phyloP scores from a whole-genome alignment of 1,139 yeast genomes.

The Yamadazyma trypodendri region DNA sequence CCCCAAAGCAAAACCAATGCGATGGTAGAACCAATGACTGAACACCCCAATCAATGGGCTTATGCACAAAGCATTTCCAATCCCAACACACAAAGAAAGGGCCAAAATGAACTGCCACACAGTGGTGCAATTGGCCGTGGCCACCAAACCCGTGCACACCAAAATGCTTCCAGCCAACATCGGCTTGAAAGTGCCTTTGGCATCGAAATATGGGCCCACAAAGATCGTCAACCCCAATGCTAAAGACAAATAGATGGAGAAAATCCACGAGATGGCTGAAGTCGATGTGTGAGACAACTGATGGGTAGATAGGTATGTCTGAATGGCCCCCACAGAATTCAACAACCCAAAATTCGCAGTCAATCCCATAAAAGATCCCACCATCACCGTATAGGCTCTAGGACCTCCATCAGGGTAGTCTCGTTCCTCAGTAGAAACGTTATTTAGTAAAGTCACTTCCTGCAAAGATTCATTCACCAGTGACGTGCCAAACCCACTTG shows the following conservation, averaged over 20 bases:
- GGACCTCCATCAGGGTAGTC: slow-evolving; percentile 64
- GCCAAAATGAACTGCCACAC: slow-evolving; percentile 57
- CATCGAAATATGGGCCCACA: slow-evolving; percentile 44
- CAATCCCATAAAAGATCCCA: slow-evolving; percentile 62
- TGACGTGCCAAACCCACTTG: background rate
- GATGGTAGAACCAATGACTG: slow-evolving; percentile 57
- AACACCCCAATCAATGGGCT: slow-evolving; percentile 57
- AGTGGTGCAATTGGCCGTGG: slow-evolving; percentile 46
- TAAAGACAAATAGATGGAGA: slow-evolving; percentile 58
- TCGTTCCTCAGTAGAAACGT: background rate
- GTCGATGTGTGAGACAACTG: slow-evolving; percentile 46
- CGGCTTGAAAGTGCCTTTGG: slow-evolving; percentile 45
- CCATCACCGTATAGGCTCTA: slow-evolving; percentile 56
- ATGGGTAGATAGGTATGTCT: slow-evolving; percentile 55
- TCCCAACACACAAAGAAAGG: slow-evolving; percentile 47
- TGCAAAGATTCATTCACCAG: background rate
- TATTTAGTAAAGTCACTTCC: background rate
- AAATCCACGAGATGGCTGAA: slow-evolving; percentile 63
- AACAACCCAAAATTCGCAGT: slow-evolving; percentile 59
- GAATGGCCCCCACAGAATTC: slow-evolving; percentile 65
- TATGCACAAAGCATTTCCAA: slow-evolving; percentile 57
- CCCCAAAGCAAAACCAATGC: slow-evolving; percentile 56
- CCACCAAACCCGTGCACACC: slow-evolving; percentile 48
- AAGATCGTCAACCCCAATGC: slow-evolving; percentile 58
- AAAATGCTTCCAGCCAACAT: slow-evolving; percentile 44